Evolutionary conservation across 2,329 filamentous ascomycete species (phyloP).

Genomic region (Botryotinia globosa): DNA sequence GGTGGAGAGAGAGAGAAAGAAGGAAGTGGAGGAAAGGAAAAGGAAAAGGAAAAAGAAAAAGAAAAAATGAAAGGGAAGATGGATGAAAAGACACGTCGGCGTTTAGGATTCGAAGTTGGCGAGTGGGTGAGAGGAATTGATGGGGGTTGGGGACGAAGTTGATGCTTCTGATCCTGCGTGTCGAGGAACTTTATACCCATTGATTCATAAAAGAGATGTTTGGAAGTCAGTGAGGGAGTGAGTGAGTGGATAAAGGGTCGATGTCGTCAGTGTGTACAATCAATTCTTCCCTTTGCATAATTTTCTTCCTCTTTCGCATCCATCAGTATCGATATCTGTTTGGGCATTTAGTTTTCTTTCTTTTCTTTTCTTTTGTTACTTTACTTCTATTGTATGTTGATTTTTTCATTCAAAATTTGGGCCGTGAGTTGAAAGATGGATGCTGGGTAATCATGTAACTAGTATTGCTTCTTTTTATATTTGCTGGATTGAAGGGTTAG

Average conservation of each 20-base stretch:
- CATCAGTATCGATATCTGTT: neutral
- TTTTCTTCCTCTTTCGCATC: neutral
- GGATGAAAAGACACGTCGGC: slow-evolving; percentile 67
- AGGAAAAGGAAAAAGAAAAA: slow-evolving; percentile 3
- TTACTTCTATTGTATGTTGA: slow-evolving; percentile 5
- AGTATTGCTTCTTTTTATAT: neutral
- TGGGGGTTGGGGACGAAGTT: slow-evolving; percentile 23
- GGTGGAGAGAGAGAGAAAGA: neutral
- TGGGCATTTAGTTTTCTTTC: neutral
- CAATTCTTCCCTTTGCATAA: neutral
- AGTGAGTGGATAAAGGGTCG: neutral
- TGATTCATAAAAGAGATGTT: neutral
- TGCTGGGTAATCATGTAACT: neutral
- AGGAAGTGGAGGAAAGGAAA: neutral
- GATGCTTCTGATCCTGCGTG: neutral
- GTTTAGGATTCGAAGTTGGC: slow-evolving; percentile 81
- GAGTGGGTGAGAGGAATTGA: slow-evolving; percentile 62
- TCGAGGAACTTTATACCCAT: neutral
- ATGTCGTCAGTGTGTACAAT: neutral
- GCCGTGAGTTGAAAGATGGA: neutral
- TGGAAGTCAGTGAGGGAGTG: neutral
- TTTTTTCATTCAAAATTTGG: neutral
- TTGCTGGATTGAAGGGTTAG: neutral
- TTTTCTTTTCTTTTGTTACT: neutral
- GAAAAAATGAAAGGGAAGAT: slow-evolving; percentile 41